phyloP scores from a whole-genome alignment of 1,284 basidiomycete genomes.

The Gomphus bonarii region DNA sequence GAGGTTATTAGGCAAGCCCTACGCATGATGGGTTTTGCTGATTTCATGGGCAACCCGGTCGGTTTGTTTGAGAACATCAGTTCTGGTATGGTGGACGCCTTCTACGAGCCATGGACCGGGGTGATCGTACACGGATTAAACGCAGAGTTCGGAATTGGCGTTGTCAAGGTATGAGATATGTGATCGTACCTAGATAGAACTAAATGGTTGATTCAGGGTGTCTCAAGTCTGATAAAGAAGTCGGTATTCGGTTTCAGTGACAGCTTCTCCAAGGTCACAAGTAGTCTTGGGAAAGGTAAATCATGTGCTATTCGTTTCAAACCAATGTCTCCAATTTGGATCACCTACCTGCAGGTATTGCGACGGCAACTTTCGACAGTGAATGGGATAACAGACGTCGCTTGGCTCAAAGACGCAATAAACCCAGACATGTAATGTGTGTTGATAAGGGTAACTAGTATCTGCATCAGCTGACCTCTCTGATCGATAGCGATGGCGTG shows the following conservation, averaged over 20 bases:
- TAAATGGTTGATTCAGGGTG: conserved; percentile 46
- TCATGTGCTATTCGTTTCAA: conserved; percentile 1
- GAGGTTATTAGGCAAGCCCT: conserved; percentile 93
- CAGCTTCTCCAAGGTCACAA: conserved; percentile 94
- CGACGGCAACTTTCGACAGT: conserved; percentile 92
- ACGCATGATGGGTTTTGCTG: conserved; percentile 92
- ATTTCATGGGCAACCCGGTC: conserved; percentile 90
- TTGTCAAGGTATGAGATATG: conserved; percentile 64
- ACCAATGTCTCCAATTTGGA: neutral
- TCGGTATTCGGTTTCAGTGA: conserved; percentile 96
- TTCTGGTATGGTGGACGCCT: conserved; percentile 97
- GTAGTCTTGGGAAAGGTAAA: conserved; percentile 90
- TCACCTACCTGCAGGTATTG: conserved; percentile 50
- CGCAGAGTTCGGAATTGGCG: conserved; percentile 91
- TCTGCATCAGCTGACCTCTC: conserved; percentile 5
- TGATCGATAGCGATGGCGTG: conserved; percentile 70
- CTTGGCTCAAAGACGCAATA: conserved; percentile 86
- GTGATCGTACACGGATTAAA: conserved; percentile 94
- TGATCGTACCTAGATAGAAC: neutral
- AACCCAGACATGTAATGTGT: conserved; percentile 88
- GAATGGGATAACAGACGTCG: conserved; percentile 90
- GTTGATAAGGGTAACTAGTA: conserved; percentile 26
- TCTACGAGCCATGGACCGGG: conserved; percentile 98
- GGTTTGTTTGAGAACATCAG: conserved; percentile 98
- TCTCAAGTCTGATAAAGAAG: conserved; percentile 98